Percentiles rank a stretch among this genome's conserved stretches.
phyloP scores from a whole-genome alignment of 1,284 basidiomycete genomes.

The Cryptococcus depauperatus region DNA sequence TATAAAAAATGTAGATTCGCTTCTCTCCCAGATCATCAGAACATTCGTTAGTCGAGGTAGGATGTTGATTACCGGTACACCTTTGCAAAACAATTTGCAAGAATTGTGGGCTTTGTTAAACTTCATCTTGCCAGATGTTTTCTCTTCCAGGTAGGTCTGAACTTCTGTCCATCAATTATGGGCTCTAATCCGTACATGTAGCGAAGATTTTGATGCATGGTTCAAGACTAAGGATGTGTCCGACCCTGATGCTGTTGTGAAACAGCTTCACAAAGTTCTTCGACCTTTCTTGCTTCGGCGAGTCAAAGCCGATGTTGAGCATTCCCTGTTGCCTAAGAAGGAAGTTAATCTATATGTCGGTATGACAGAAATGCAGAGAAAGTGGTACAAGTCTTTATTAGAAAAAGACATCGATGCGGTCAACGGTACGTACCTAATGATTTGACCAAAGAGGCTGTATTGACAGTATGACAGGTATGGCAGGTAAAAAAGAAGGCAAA shows the following conservation, averaged over 20 bases:
- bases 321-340: constrained; percentile 92
- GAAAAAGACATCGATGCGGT: constrained; percentile 99
- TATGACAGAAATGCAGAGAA: constrained; percentile 94
- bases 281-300: constrained; percentile 88
- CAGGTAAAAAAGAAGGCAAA: constrained; percentile 98
- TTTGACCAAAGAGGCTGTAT: constrained; percentile 1
- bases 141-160: constrained; percentile 35
- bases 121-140: constrained; percentile 69
- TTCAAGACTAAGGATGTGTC: constrained; percentile 66
- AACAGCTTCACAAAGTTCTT: constrained; percentile 94
- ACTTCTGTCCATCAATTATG: neutral
- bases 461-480: constrained; percentile 63
- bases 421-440: constrained; percentile 66
- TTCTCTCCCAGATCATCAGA: constrained; percentile 91
- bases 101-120: constrained; percentile 94
- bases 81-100: constrained; percentile 94
- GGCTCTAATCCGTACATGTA: constrained; percentile 47
- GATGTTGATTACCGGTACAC: constrained; percentile 93
- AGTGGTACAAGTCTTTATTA: constrained; percentile 92
- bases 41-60: constrained; percentile 81
- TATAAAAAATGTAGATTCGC: constrained; percentile 98
- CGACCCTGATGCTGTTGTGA: constrained; percentile 81
- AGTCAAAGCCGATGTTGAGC: constrained; percentile 97
- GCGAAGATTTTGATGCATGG: constrained; percentile 68
- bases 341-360: constrained; percentile 99